Conservation (phyloP, 2,329 filamentous ascomycete species). For the Fusarium subtropicale region DNA sequence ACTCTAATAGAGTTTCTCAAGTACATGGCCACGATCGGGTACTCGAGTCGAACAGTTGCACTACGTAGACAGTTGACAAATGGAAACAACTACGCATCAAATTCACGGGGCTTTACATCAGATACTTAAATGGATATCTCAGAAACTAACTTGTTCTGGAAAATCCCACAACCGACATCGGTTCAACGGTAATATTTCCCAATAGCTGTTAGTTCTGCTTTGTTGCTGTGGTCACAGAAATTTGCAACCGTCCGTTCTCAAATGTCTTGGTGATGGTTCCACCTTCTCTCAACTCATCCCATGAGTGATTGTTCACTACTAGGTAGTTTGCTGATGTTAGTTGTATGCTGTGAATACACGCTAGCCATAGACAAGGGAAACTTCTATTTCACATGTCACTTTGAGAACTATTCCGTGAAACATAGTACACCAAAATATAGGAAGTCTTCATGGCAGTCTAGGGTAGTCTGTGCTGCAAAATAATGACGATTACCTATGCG, state of each 20-base stretch:
- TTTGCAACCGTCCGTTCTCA: neutral
- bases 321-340: neutral
- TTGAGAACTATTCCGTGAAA: neutral
- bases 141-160: neutral
- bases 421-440: neutral
- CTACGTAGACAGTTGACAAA: too few relatives aligned
- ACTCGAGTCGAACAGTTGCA: neutral
- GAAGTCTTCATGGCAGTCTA: neutral
- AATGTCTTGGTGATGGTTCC: neutral
- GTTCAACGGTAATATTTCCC: too few relatives aligned
- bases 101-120: neutral
- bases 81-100: neutral
- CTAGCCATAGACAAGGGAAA: neutral
- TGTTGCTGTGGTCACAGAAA: neutral
- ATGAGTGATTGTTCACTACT: neutral
- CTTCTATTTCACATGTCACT: neutral
- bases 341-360: neutral
- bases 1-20: constrained; percentile 4
- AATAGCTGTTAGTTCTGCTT: neutral
- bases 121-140: neutral
- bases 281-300: neutral
- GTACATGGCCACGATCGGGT: neutral
- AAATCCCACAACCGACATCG: neutral
- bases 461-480: constrained; percentile 4
- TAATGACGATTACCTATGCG: constrained; percentile 29